Conservation (phyloP, 108 stramenopile genomes). For the Pseudonitzschia delicatissima region DNA sequence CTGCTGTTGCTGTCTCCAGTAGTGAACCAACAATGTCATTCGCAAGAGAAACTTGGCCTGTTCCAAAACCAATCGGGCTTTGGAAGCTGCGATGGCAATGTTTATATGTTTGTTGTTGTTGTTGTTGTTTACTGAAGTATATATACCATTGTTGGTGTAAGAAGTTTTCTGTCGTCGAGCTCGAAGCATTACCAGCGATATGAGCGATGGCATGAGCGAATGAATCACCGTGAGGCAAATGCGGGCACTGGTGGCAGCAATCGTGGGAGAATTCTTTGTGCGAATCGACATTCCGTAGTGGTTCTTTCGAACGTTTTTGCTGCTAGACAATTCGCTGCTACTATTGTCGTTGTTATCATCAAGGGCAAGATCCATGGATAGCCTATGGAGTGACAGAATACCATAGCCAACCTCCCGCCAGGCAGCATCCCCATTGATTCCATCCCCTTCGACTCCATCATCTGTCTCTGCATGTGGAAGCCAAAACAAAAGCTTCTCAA, state of each 20-base stretch:
- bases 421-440: background rate
- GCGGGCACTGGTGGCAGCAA: constrained; percentile 26
- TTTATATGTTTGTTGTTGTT: background rate
- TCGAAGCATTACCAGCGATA: constrained; percentile 12
- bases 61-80: constrained; percentile 30
- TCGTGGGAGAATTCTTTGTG: background rate
- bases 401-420: constrained; percentile 43
- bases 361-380: constrained; percentile 29
- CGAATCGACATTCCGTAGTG: constrained; percentile 19
- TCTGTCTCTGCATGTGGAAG: constrained; percentile 20
- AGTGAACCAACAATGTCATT: constrained; percentile 29
- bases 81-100: background rate
- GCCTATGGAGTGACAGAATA: constrained; percentile 37
- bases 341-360: background rate
- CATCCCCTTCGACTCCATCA: background rate
- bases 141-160: too few species aligned
- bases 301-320: constrained; percentile 1
- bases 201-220: constrained; percentile 33
- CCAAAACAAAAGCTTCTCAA: constrained; percentile 32
- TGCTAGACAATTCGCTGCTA: background rate
- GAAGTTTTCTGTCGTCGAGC: background rate
- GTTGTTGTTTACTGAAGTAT: too few species aligned
- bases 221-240: constrained; percentile 27
- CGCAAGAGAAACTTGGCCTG: constrained; percentile 39
- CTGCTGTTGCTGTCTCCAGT: constrained; percentile 33